These are phyloP conservation scores for Mycena haematopus DNA, from an alignment of 768 basidiomycete species.

Conservation along the genomic window DNA sequence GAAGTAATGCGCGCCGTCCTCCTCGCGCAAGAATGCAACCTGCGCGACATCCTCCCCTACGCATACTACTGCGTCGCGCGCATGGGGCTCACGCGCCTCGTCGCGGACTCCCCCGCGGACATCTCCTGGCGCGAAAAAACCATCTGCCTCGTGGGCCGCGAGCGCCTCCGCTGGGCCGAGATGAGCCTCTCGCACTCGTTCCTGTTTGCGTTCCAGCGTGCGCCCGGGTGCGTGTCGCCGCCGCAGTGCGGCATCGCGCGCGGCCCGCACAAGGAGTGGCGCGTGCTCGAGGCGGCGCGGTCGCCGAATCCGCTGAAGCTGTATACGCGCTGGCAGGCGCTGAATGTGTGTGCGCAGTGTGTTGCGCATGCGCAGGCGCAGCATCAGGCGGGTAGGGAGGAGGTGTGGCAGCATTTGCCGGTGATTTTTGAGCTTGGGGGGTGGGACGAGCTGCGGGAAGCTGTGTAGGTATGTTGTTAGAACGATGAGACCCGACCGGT, in stretches of 20 bases:
- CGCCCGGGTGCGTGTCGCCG: constrained; percentile 38
- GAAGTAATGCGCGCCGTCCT: constrained; percentile 51
- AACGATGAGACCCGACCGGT: no score
- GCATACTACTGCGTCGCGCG: constrained; percentile 57
- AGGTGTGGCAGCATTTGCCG: constrained; percentile 34
- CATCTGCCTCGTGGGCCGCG: constrained; percentile 47
- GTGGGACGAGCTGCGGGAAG: constrained; percentile 29
- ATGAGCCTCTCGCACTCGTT: constrained; percentile 50
- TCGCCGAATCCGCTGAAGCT: constrained; percentile 36
- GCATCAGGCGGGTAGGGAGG: constrained; percentile 32
- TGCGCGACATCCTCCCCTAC: constrained; percentile 52
- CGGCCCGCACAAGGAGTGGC: constrained; percentile 52
- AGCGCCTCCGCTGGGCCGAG: constrained; percentile 48
- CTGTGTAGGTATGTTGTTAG: not conserved
- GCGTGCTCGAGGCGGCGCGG: constrained; percentile 43
- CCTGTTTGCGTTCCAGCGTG: constrained; percentile 45
- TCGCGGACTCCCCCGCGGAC: constrained; percentile 42
- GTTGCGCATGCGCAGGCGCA: constrained; percentile 29
- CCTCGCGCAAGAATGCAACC: constrained; percentile 48
- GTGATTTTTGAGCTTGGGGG: constrained; percentile 31
- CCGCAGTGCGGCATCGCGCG: constrained; percentile 42
- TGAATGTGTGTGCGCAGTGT: constrained; percentile 33
- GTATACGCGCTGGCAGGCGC: constrained; percentile 28
- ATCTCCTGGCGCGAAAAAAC: constrained; percentile 49
- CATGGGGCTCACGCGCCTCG: constrained; percentile 45